These are phyloP conservation scores for Chrysoporthe cubensis DNA, from an alignment of 2,329 filamentous ascomycete genomes.

Conservation along the genomic window DNA sequence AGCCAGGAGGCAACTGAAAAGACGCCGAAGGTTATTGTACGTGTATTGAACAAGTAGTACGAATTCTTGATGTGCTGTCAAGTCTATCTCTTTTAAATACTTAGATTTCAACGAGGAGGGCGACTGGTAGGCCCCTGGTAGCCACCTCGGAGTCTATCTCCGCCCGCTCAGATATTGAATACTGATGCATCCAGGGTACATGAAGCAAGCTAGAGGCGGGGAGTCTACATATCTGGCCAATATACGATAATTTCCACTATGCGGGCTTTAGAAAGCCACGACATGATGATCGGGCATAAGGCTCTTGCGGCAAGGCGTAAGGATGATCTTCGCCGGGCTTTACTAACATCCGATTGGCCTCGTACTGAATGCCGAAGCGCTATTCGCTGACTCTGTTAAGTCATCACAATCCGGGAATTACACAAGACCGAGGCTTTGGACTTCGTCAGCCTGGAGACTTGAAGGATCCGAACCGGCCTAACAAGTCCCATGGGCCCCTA, in stretches of 20 bases:
- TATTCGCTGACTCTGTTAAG: no score
- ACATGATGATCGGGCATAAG: background rate
- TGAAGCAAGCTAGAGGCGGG: background rate
- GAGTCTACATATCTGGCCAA: background rate
- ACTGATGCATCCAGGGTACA: background rate
- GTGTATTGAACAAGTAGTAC: background rate
- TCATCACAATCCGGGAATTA: background rate
- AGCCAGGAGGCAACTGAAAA: background rate
- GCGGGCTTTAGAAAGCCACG: background rate
- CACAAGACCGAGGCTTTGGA: background rate
- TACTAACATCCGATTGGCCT: background rate
- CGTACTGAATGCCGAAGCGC: background rate
- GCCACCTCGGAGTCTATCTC: background rate
- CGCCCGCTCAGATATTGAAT: background rate
- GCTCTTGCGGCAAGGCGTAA: background rate
- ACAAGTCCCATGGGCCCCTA: background rate
- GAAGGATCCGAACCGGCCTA: background rate
- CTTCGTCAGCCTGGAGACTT: background rate
- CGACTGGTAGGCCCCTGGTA: background rate
- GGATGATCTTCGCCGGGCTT: background rate
- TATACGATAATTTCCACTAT: background rate
- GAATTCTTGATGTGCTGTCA: background rate
- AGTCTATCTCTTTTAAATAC: background rate
- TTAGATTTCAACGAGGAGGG: background rate
- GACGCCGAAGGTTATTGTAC: background rate